phyloP scores from a whole-genome alignment of 2,329 filamentous ascomycete genomes.

The Madurella mycetomatis region DNA sequence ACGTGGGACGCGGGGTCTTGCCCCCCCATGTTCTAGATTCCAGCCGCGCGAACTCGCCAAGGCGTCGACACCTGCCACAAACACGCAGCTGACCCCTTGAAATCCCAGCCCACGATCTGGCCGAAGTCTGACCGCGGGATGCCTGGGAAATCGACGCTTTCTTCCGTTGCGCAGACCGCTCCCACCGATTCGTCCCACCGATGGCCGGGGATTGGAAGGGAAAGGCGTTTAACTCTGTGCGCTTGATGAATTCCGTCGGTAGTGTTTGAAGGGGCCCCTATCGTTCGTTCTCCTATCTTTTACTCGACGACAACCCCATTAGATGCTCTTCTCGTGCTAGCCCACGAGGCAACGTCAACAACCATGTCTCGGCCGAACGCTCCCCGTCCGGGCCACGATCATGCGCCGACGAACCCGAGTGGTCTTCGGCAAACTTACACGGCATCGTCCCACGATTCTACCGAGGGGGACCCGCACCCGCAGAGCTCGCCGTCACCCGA shows the following conservation, averaged over 20 bases:
- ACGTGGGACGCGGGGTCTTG: no score
- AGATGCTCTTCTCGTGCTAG: slow-evolving; percentile 1
- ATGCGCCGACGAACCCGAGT: slow-evolving; percentile 42
- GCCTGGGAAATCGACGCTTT: background rate
- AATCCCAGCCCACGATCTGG: no score
- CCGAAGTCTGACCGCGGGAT: background rate
- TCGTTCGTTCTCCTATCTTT: background rate
- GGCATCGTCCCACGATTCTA: slow-evolving; percentile 20
- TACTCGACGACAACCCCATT: background rate
- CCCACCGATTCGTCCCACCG: background rate
- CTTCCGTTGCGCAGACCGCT: background rate
- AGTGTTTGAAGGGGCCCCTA: background rate
- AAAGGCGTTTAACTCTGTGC: slow-evolving; percentile 5
- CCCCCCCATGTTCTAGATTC: no score
- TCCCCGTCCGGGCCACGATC: slow-evolving; percentile 26
- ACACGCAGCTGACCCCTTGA: no score
- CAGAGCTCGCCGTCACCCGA: slow-evolving; percentile 13
- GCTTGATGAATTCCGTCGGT: background rate
- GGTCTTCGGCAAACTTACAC: slow-evolving; percentile 44
- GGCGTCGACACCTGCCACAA: no score
- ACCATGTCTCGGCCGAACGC: slow-evolving; percentile 19
- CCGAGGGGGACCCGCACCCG: slow-evolving; percentile 3
- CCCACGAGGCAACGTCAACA: slow-evolving; percentile 1
- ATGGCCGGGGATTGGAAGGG: slow-evolving; percentile 5
- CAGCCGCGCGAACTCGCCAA: no score